A percentile compares a stretch with the other conserved stretches of the same genome.
phyloP scores from a whole-genome alignment of 2,329 filamentous ascomycete genomes.

The Aspergillus tanneri region DNA sequence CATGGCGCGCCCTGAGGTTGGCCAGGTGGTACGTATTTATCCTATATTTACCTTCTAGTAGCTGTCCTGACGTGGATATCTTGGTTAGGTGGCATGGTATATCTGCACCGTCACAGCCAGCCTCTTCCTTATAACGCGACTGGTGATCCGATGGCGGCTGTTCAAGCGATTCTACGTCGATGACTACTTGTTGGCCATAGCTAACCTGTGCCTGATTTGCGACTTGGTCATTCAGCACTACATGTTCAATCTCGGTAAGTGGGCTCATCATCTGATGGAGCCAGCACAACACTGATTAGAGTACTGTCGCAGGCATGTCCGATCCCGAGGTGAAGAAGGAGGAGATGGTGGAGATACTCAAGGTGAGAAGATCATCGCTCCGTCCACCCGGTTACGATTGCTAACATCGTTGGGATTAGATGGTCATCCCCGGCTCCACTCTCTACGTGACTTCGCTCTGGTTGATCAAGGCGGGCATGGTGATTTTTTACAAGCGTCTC shows the following conservation, averaged over 20 bases:
- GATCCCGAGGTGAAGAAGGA: conserved; percentile 12
- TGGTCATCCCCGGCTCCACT: conserved; percentile 25
- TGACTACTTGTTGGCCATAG: conserved; percentile 14
- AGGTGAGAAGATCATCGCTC: conserved; percentile 11
- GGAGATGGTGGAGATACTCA: conserved; percentile 19
- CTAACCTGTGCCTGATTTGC: conserved; percentile 17
- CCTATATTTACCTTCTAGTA: background rate
- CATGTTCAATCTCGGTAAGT: conserved; percentile 22
- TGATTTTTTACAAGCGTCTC: conserved; percentile 24
- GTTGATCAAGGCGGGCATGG: conserved; percentile 24
- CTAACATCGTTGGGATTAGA: conserved; percentile 11
- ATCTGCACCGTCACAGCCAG: conserved; percentile 20
- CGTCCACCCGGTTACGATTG: background rate
- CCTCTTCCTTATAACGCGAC: conserved; percentile 15
- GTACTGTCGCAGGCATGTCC: conserved; percentile 16
- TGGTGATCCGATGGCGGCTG: conserved; percentile 16
- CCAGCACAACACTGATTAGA: background rate
- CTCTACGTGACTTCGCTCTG: conserved; percentile 24
- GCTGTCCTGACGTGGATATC: background rate
- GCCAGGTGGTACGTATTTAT: conserved; percentile 20
- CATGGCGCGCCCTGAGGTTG: conserved; percentile 17
- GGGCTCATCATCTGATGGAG: background rate
- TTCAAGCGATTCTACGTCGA: conserved; percentile 21
- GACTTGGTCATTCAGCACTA: conserved; percentile 23
- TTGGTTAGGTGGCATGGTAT: conserved; percentile 20